Base-by-base conservation (phyloP, 176 grass and related monocot genomes). In the Carex myosuroides region DNA sequence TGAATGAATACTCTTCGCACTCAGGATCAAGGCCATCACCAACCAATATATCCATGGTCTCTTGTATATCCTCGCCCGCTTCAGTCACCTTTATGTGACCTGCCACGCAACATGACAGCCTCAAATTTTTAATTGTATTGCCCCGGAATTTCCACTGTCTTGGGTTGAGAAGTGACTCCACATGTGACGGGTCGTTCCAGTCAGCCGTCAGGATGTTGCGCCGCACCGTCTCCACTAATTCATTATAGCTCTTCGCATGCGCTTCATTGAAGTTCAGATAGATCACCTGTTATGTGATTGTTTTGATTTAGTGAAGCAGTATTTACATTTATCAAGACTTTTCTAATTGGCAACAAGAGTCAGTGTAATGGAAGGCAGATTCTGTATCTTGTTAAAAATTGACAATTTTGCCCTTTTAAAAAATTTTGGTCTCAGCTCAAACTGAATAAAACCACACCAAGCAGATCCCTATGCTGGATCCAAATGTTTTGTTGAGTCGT, bases 121-220 rank as follows among this genome's bases (percentile, higher is more conserved):
- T 87, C 56, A 95, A 85, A 95, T 98, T 98, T 85, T 78, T 95
- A 79, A 98, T 92, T 79, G 92, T 98, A 57, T 85, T 87, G 73
- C 92, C 83, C 64, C 91, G 95, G 60, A 93, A 95, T 87, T 93
- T 98, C 95, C 95, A 98, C 80, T 98, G 95, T 83, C 92, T 98
- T 20, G 92, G 88, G 70, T 98, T 98, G 61, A 98, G 85, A 63
- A 98, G 95, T 71, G 95, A 98, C 90, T 98, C 95, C 64, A 95
- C 88, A 75, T 98, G 95, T 70, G 95, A 95, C 73, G 95, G 95
- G 72, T 98, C 95, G 87, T 98, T 98, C 95, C 95, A 98, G 67
- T 98, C 95, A 78, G 95, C 95, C 87, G 94, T 98, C 79, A 98
- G 75, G 57, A 98, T 98, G 88, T 98, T 98, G 83, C 95, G 86